These are phyloP conservation scores for Linnemannia elongata DNA, from an alignment of 192 early-diverging fungal genomes.

Conservation along the genomic window DNA sequence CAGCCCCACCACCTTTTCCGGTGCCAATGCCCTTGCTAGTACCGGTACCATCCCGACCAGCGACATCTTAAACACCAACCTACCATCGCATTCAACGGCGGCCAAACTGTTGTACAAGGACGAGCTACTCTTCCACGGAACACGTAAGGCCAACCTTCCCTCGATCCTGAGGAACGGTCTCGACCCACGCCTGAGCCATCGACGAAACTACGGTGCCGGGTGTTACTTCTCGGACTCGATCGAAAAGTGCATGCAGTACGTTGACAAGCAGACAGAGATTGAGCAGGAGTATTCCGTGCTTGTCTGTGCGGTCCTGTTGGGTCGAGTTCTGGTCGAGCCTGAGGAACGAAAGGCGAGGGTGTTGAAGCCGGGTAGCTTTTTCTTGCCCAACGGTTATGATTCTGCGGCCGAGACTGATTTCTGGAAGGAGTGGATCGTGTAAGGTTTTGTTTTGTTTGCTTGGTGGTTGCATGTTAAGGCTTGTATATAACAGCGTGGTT, in stretches of 20 bases:
- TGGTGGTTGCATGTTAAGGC: neutral
- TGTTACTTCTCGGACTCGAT: constrained; percentile 49
- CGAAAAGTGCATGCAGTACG: constrained; percentile 52
- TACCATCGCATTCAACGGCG: neutral
- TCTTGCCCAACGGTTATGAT: constrained; percentile 39
- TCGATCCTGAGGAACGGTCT: constrained; percentile 43
- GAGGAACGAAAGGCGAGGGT: constrained; percentile 6
- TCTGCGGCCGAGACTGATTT: constrained; percentile 29
- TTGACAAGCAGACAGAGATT: constrained; percentile 18
- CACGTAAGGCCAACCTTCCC: constrained; percentile 4
- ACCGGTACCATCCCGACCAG: neutral
- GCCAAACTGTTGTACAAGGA: constrained; percentile 27
- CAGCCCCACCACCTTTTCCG: neutral
- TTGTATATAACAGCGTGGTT: no score
- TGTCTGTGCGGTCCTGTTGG: constrained; percentile 37
- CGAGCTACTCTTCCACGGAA: constrained; percentile 50
- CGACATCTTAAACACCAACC: neutral
- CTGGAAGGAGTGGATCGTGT: constrained; percentile 52
- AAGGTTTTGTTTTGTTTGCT: constrained; percentile 21
- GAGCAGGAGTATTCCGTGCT: constrained; percentile 41
- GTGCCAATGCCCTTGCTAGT: neutral
- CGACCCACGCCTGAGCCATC: constrained; percentile 32
- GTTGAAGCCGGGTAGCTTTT: neutral
- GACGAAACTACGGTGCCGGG: constrained; percentile 39
- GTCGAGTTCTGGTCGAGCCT: constrained; percentile 34